Evolutionary conservation across 306 rosid genomes (phyloP).

Genomic region (Gleditsia sinensis): DNA sequence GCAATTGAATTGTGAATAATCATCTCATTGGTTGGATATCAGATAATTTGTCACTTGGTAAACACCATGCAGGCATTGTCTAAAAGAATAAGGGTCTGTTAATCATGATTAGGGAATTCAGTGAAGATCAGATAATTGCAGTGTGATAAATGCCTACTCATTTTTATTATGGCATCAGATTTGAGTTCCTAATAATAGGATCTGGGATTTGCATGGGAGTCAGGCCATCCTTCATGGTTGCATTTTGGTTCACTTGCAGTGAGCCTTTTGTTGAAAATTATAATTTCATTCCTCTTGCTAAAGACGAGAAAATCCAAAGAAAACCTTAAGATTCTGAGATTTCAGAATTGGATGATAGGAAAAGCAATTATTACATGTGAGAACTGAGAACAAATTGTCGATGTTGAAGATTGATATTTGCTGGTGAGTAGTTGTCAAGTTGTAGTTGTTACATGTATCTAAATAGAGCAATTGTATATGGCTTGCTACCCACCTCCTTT

Average conservation of each 20-base stretch:
- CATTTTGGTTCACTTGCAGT: neutral
- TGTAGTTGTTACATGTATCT: neutral
- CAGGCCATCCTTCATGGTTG: conserved; percentile 39
- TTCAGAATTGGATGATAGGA: neutral
- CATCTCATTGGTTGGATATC: conserved; percentile 10
- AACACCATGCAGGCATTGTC: neutral
- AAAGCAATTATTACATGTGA: neutral
- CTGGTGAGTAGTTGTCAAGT: neutral
- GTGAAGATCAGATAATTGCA: conserved; percentile 6
- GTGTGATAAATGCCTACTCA: neutral
- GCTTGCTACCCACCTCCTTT: neutral
- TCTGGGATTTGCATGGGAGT: neutral
- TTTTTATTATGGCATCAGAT: conserved; percentile 3
- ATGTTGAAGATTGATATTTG: neutral
- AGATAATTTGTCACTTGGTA: conserved; percentile 12
- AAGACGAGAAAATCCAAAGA: neutral
- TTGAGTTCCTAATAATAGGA: conserved; percentile 3
- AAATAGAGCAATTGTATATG: neutral
- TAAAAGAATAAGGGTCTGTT: neutral
- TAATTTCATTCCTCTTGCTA: neutral
- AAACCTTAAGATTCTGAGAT: neutral
- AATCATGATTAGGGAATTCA: neutral
- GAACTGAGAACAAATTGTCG: neutral
- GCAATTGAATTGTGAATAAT: conserved; percentile 5
- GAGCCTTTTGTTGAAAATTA: conserved; percentile 11